Evolutionary conservation across 352 stramenopile species (phyloP).

Genomic region (Globisporangium yorkense): DNA sequence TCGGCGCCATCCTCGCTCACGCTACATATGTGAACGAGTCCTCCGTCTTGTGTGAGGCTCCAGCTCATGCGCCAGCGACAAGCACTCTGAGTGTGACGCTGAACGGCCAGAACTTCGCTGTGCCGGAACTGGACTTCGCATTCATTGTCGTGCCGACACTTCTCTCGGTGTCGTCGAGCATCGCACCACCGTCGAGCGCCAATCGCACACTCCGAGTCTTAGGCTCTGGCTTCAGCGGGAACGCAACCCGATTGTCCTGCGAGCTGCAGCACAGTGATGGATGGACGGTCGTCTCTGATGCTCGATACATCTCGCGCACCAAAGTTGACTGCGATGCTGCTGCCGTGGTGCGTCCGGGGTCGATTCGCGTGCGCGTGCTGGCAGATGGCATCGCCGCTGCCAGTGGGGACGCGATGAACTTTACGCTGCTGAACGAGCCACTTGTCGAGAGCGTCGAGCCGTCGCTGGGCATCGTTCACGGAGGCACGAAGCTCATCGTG

Average conservation of each 20-base stretch:
- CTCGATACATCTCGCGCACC: constrained; percentile 17
- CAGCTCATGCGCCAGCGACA: constrained; percentile 21
- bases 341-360: constrained; percentile 9
- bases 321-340: constrained; percentile 20
- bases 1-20: constrained; percentile 29
- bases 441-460: constrained; percentile 39
- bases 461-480: constrained; percentile 26
- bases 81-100: constrained; percentile 42
- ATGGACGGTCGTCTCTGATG: background rate
- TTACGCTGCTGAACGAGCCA: constrained; percentile 28
- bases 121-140: constrained; percentile 23
- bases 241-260: constrained; percentile 18
- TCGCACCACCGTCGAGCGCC: constrained; percentile 20
- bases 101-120: constrained; percentile 63
- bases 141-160: constrained; percentile 44
- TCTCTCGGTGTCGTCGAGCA: constrained; percentile 33
- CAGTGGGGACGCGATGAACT: constrained; percentile 17
- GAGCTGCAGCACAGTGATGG: constrained; percentile 19
- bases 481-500: constrained; percentile 25
- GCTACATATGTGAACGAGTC: constrained; percentile 60
- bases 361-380: constrained; percentile 18
- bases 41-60: constrained; percentile 49
- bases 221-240: constrained; percentile 20
- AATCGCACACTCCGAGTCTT: constrained; percentile 28
- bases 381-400: constrained; percentile 19